phyloP scores from a whole-genome alignment of 202 grass and related monocot genomes.

The Zizania palustris region DNA sequence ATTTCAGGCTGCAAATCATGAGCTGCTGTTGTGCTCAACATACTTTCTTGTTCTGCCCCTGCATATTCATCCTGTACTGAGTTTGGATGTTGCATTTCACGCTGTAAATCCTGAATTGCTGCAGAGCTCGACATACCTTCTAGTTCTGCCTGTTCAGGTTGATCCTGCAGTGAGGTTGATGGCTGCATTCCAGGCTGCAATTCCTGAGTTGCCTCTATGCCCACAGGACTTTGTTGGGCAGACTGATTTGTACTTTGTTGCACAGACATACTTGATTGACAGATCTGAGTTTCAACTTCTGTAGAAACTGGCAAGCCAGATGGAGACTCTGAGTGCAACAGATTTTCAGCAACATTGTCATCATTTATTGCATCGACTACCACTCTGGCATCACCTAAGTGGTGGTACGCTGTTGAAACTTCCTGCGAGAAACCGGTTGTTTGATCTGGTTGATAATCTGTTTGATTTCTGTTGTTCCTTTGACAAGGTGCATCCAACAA shows the following conservation, averaged over 20 bases:
- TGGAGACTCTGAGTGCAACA: slow-evolving; percentile 22
- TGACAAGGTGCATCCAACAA: slow-evolving; percentile 26
- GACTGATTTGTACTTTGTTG: slow-evolving; percentile 19
- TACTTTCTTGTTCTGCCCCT: slow-evolving; percentile 17
- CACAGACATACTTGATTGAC: slow-evolving; percentile 26
- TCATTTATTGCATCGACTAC: slow-evolving; percentile 4
- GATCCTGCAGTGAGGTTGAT: neutral
- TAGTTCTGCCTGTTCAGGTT: neutral
- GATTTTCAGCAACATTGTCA: slow-evolving; percentile 1
- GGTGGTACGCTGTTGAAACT: neutral
- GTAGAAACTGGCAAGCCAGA: slow-evolving; percentile 8
- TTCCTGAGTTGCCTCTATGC: neutral
- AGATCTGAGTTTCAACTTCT: slow-evolving; percentile 36
- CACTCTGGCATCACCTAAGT: slow-evolving; percentile 16
- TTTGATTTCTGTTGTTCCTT: slow-evolving; percentile 35
- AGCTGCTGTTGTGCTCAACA: neutral
- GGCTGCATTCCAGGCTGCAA: neutral
- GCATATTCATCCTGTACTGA: slow-evolving; percentile 14
- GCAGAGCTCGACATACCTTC: neutral
- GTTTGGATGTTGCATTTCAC: slow-evolving; percentile 18
- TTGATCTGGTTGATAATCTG: slow-evolving; percentile 30
- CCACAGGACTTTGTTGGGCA: slow-evolving; percentile 27
- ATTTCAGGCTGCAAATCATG: slow-evolving; percentile 15
- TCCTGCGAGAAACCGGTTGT: slow-evolving; percentile 25
- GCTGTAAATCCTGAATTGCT: slow-evolving; percentile 5